Evolutionary conservation across 106 monocot genomes (phyloP), one percentile per base, ranked within the genome.

Genomic region (Acorus gramineus): DNA sequence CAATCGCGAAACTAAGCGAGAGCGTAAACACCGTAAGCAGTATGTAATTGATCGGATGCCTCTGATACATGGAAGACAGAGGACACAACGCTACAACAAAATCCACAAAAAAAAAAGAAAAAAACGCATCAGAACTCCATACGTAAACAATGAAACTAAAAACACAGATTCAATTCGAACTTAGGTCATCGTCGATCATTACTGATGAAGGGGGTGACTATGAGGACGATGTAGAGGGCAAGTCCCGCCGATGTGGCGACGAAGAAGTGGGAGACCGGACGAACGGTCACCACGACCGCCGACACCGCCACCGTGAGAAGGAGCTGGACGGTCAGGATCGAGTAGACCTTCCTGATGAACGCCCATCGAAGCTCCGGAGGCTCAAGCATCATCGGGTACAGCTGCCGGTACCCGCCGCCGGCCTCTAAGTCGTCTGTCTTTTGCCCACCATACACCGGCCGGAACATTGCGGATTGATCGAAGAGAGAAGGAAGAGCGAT

Each of bases 351-450:
- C 14, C 93, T 57, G 60, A 93, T 86, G 79, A 93, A 93, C 13
- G 81, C 71, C 89, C 93, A 93, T 42, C 89, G 85, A 11, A 89
- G 71, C 59, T 81, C 84, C 59, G 93, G 86, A 64, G 63, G 72
- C 66, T 93, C 89, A 46, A 75, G 47, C 93, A 93, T 89, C 78
- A 74, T 72, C 46, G 93, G 93, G 72, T 89, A 93, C 56, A 93
- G 81, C 6, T 72, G 83, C 59, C 60, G 46, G 53, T 14, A 63
- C 42, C 44, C 58, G 50, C 49, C 76, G 45, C 76, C 85, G 7
- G 76, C 3, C 71, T 89, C 93, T 11, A 85, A 6, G 65, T 93
- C 93, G 28, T 52, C 64, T 7, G 57, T 11, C 28, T 28, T 28
- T 28, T 28, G 28, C 28, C 28, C 28, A 1, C 28, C 28, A 28